Percentiles rank a stretch among this genome's conserved stretches.
Conservation (phyloP, 371 early-diverging fungal genomes). For the Apophysomyces sp. region DNA sequence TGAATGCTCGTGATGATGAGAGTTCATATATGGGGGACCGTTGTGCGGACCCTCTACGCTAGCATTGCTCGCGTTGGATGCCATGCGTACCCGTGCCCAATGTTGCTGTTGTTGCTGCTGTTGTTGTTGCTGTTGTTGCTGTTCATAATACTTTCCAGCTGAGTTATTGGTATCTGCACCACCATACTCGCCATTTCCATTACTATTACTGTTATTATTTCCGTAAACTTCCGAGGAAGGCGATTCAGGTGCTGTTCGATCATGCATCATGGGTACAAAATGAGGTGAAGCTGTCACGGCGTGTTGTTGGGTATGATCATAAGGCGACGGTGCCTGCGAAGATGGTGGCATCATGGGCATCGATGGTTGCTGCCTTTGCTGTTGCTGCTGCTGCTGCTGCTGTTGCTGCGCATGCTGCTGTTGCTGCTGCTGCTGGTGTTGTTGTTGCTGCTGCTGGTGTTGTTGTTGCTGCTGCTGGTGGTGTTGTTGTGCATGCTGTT, state of each 20-base stretch:
- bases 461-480: not conserved
- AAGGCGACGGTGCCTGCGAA: slow-evolving; percentile 1
- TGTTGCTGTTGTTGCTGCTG: not conserved
- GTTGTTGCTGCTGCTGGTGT: not conserved
- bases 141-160: slow-evolving; percentile 5
- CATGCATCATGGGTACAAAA: not conserved
- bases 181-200: not conserved
- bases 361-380: not conserved
- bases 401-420: not conserved
- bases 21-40: not conserved
- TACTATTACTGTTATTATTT: not conserved
- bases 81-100: slow-evolving; percentile 10
- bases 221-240: not conserved
- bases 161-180: not conserved
- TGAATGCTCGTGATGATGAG: not conserved
- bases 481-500: not conserved
- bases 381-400: not conserved
- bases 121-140: slow-evolving; percentile 4
- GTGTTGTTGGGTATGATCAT: not conserved
- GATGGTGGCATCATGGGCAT: not conserved
- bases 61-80: not conserved
- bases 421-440: not conserved
- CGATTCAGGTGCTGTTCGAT: not conserved
- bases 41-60: not conserved
- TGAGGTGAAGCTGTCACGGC: not conserved